A percentile compares a stretch with the other conserved stretches of the same genome.
Evolutionary conservation across 305 asterid species (phyloP).

Genomic region (Fraxinus baroniana): DNA sequence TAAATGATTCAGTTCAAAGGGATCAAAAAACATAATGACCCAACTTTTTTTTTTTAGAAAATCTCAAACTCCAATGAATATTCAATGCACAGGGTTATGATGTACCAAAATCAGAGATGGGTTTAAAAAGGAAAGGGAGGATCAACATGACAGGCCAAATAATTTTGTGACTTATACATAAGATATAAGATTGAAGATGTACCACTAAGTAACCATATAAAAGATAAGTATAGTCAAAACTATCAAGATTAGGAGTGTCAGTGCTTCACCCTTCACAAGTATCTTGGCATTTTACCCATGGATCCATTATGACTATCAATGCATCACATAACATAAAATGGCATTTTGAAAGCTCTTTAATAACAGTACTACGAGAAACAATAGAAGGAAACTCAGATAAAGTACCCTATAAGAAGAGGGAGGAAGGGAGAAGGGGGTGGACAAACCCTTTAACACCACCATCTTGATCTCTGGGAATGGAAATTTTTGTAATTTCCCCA

Average conservation of each 20-base stretch:
- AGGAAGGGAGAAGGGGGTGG: background rate
- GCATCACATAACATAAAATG: background rate
- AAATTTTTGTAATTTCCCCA: slow-evolving; percentile 66
- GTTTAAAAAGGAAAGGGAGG: background rate
- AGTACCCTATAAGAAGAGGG: background rate
- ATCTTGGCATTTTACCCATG: background rate
- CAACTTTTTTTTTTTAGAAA: background rate
- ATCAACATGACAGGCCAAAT: background rate
- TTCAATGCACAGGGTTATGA: background rate
- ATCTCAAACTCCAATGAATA: background rate
- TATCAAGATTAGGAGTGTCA: background rate
- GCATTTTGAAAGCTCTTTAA: background rate
- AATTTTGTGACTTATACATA: background rate
- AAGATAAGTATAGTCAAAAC: background rate
- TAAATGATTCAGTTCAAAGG: background rate
- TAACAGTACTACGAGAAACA: background rate
- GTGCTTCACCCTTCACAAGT: background rate
- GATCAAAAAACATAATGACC: background rate
- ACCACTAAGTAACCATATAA: background rate
- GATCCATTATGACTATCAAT: background rate
- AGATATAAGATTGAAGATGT: background rate
- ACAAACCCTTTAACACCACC: slow-evolving; percentile 61
- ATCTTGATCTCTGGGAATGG: slow-evolving; percentile 62
- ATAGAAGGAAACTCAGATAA: background rate
- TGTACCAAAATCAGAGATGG: background rate